Conservation (phyloP, 352 stramenopile species). For the Aphanomyces stellatus region DNA sequence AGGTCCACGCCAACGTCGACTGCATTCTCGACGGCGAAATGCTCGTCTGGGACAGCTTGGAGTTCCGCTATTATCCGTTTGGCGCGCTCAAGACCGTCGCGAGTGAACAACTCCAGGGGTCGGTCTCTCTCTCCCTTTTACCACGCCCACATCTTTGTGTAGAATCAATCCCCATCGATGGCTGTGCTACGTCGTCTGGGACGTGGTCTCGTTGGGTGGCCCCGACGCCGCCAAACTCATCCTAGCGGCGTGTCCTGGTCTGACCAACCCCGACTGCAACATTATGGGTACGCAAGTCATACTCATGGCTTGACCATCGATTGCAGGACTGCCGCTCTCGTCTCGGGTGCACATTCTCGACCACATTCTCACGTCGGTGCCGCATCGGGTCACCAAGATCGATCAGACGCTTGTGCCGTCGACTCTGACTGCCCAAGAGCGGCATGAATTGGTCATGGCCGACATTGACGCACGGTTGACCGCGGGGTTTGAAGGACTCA, state of each 20-base stretch:
- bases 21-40: constrained; percentile 82
- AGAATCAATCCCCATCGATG: constrained; percentile 40
- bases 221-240: neutral
- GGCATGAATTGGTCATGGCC: constrained; percentile 73
- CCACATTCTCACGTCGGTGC: constrained; percentile 53
- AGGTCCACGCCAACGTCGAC: constrained; percentile 38
- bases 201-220: constrained; percentile 67
- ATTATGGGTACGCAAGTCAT: constrained; percentile 15
- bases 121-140: no score
- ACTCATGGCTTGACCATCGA: neutral
- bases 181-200: constrained; percentile 81
- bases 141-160: no score
- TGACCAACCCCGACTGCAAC: constrained; percentile 4
- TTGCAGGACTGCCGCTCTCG: constrained; percentile 44
- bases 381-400: constrained; percentile 70
- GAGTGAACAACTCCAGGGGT: constrained; percentile 28
- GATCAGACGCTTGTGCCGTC: constrained; percentile 73
- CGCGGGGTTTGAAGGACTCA: constrained; percentile 65
- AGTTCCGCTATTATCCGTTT: constrained; percentile 69
- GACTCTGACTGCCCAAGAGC: constrained; percentile 49
- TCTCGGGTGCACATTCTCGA: constrained; percentile 49
- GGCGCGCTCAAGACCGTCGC: constrained; percentile 73
- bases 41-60: constrained; percentile 82
- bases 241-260: neutral
- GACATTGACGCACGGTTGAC: constrained; percentile 61